A percentile compares a stretch with the other conserved stretches of the same genome.
Evolutionary conservation across 495 filamentous ascomycete species (phyloP).

Genomic region (Neurospora sp.): DNA sequence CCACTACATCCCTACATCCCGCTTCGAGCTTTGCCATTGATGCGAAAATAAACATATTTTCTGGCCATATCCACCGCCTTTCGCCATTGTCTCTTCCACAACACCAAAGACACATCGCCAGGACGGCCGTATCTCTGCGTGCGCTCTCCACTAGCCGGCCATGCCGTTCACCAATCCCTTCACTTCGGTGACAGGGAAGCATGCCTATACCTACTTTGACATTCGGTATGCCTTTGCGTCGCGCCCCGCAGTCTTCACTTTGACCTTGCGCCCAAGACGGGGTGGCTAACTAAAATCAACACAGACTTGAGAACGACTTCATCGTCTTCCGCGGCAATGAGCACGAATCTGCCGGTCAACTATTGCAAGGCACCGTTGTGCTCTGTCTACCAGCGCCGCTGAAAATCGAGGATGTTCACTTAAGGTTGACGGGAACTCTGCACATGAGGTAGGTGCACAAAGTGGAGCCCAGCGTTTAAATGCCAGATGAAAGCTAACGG

Average conservation of each 20-base stretch:
- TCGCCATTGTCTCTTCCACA: not conserved
- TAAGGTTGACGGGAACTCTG: slow-evolving; percentile 61
- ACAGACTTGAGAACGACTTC: slow-evolving; percentile 67
- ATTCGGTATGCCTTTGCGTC: slow-evolving; percentile 35
- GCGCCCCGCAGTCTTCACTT: not conserved
- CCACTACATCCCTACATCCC: not conserved
- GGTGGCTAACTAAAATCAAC: not conserved
- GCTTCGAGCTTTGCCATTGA: not conserved
- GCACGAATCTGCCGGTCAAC: slow-evolving; percentile 63
- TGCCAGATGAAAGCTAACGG: slow-evolving; percentile 4
- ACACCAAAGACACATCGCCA: not conserved
- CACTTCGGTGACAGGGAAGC: slow-evolving; percentile 29
- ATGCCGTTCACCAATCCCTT: slow-evolving; percentile 46
- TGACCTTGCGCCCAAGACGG: not conserved
- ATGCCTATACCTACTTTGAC: slow-evolving; percentile 39
- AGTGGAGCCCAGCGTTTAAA: not conserved
- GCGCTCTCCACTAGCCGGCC: not conserved
- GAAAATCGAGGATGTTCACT: slow-evolving; percentile 58
- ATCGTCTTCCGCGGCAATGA: slow-evolving; percentile 68
- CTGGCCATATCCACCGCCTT: not conserved
- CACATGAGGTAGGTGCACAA: slow-evolving; percentile 49
- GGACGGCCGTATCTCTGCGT: not conserved
- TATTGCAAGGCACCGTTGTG: slow-evolving; percentile 63
- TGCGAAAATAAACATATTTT: not conserved
- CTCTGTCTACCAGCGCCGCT: slow-evolving; percentile 61